Conservation (phyloP, 345 rosid species). For the Firmiana major region DNA sequence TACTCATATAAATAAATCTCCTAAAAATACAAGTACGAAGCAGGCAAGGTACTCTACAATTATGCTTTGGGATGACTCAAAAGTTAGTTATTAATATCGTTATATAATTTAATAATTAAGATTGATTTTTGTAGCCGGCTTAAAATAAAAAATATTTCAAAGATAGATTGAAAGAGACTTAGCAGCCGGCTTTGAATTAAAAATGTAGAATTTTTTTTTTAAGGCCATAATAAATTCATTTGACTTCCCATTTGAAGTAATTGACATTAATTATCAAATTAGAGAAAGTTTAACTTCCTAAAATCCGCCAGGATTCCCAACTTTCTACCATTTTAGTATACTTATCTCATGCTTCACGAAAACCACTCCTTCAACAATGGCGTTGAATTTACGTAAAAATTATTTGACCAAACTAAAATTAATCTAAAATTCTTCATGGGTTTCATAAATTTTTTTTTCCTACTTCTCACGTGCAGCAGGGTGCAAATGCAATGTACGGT, state of each 20-base stretch:
- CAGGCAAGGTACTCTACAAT: not conserved
- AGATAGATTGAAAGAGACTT: too few species aligned
- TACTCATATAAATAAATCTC: too few species aligned
- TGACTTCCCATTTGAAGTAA: constrained; percentile 6
- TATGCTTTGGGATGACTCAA: not conserved
- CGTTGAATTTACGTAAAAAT: not conserved
- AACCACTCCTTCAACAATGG: not conserved
- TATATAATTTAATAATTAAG: not conserved
- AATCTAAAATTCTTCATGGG: not conserved
- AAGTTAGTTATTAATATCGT: not conserved
- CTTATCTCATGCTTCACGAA: not conserved
- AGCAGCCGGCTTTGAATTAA: not conserved
- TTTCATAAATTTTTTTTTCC: not conserved
- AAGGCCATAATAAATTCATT: too few species aligned
- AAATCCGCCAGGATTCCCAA: too few species aligned
- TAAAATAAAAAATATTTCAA: too few species aligned
- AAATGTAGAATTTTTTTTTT: too few species aligned
- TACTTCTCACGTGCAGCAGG: not conserved
- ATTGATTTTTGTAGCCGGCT: not conserved
- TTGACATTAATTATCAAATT: too few species aligned
- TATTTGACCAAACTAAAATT: not conserved
- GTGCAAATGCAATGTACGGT: not conserved
- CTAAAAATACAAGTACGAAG: too few species aligned
- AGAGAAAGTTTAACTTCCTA: too few species aligned
- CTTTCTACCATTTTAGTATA: not conserved